Base-by-base conservation (phyloP, 1,139 yeast genomes). In the Saccharomyces pastorianus region DNA sequence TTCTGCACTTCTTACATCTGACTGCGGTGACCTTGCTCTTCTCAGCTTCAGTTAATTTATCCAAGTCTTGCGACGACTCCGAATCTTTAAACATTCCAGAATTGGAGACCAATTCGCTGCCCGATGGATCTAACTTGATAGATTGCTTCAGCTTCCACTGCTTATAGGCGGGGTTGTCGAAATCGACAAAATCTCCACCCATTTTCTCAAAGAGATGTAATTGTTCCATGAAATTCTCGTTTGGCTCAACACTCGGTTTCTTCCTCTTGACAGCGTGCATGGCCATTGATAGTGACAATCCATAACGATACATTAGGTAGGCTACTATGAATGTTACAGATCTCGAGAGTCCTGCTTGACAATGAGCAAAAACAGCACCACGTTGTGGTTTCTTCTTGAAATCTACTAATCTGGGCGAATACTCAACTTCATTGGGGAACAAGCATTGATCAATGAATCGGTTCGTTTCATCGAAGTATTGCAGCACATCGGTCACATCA, bases 271-370 rank as follows among this genome's bases (percentile, higher is more conserved):
- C 84, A 0, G 91, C 90, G 69, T 85, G 83, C 8, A 88, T 64
- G 0, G 96, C 85, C 58, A 83, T 83, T 11, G 78, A 74, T 17
- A 81, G 71, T 7, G 74, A 71, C 67, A 88, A 76, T 7, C 81
- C 77, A 69, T 85, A 83, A 58, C 81, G 78, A 64, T 81, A 80
- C 95, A 93, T 90, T 58, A 93, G 70, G 67, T 85, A 93, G 1
- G 96, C 95, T 46, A 84, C 76, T 13, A 83, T 74, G 32, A 89
- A 74, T 0, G 95, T 73, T 0, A 82, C 88, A 1, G 96, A 85
- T 59, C 99, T 74, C 2, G 96, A 88, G 28, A 83, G 80, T 1
- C 99, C 99, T 31, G 96, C 96, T 54, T 90, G 88, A 67, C 95
- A 86, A 65, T 85, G 88, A 5, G 86, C 73, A 49, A 83, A 72